These are phyloP conservation scores for Triticum monococcum DNA, from an alignment of 176 grass and related monocot genomes.

Conservation along the genomic window DNA sequence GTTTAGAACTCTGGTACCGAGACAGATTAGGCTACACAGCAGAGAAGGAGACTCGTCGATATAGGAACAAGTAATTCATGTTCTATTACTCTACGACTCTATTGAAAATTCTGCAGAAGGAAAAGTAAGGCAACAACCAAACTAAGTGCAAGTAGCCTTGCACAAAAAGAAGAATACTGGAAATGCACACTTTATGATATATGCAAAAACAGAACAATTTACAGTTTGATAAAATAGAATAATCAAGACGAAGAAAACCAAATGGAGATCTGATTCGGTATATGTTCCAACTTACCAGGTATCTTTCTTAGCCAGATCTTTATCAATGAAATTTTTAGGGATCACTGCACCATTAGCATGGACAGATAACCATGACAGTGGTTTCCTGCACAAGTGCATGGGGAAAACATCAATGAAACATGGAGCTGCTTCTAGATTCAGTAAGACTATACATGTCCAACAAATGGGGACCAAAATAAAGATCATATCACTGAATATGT, in stretches of 20 bases:
- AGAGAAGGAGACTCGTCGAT: slow-evolving; percentile 3
- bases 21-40: neutral
- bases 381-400: slow-evolving; percentile 54
- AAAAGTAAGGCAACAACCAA: slow-evolving; percentile 13
- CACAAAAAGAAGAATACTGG: neutral
- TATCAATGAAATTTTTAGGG: slow-evolving; percentile 67
- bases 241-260: neutral
- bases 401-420: neutral
- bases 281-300: slow-evolving; percentile 57
- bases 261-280: neutral
- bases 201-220: neutral
- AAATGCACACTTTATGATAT: neutral
- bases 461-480: neutral
- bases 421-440: neutral
- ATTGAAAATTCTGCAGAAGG: neutral
- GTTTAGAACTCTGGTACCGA: neutral
- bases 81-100: neutral
- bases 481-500: neutral
- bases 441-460: neutral
- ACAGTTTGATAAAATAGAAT: neutral
- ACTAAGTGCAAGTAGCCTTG: neutral
- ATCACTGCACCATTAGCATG: slow-evolving; percentile 74
- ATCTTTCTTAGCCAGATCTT: slow-evolving; percentile 58
- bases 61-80: neutral
- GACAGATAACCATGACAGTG: slow-evolving; percentile 81